phyloP scores from a whole-genome alignment of 2,329 filamentous ascomycete species.

The Phialophora tarda region DNA sequence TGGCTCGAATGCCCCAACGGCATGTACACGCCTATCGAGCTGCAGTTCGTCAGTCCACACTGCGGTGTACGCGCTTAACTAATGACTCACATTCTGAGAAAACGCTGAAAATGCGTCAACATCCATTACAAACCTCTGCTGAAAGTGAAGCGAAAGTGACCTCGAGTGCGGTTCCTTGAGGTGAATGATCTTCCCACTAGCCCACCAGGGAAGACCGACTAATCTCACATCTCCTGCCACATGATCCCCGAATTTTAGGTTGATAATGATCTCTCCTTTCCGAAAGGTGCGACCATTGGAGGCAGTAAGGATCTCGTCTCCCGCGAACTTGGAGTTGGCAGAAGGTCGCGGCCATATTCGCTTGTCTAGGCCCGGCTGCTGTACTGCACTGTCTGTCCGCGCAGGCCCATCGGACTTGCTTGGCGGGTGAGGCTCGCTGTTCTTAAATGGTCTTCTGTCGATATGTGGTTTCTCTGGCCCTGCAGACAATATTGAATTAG shows the following conservation, averaged over 20 bases:
- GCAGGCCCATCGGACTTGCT: background rate
- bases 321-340: background rate
- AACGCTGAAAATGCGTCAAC: conserved; percentile 12
- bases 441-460: background rate
- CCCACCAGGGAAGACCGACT: conserved; percentile 29
- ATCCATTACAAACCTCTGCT: conserved; percentile 20
- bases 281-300: conserved; percentile 22
- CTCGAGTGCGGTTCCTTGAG: conserved; percentile 14
- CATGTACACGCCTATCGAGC: conserved; percentile 11
- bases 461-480: background rate
- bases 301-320: background rate
- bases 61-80: too few relatives aligned
- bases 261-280: conserved; percentile 29
- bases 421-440: background rate
- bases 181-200: conserved; percentile 19
- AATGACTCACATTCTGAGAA: conserved; percentile 18
- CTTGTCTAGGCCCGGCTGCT: background rate
- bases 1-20: conserved; percentile 23
- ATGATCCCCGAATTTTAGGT: conserved; percentile 23
- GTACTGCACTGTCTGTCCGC: background rate
- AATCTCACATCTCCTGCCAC: conserved; percentile 34
- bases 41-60: conserved; percentile 13
- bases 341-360: background rate
- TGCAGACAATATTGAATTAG: background rate
- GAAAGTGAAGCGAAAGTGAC: conserved; percentile 29